Conservation (phyloP, 805 yeast species). For the Starmerella kuoi region DNA sequence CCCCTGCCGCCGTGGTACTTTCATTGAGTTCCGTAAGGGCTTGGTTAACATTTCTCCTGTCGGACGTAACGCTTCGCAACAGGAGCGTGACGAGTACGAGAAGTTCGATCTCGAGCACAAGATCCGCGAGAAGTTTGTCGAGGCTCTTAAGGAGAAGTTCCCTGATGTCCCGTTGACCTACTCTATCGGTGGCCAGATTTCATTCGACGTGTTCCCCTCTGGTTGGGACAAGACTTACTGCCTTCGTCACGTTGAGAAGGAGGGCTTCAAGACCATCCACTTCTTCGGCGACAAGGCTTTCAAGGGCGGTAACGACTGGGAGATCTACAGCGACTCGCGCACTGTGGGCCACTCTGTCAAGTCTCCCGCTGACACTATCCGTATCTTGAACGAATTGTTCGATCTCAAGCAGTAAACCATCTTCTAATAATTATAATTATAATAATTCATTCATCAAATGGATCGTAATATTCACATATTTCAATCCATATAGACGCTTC, state of each 20-base stretch:
- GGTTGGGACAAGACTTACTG: conserved; percentile 99
- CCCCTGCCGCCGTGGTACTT: conserved; percentile 98
- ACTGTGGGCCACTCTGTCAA: conserved; percentile 92
- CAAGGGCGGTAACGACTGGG: conserved; percentile 96
- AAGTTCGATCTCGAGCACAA: conserved; percentile 66
- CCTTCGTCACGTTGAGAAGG: conserved; percentile 78
- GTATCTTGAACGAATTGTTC: conserved; percentile 73
- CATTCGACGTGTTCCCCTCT: conserved; percentile 98
- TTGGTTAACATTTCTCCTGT: conserved; percentile 97
- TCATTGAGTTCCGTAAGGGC: conserved; percentile 97
- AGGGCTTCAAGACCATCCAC: conserved; percentile 78
- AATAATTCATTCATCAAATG: too few relatives aligned
- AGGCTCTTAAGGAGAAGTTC: conserved; percentile 72
- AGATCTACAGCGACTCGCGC: conserved; percentile 83
- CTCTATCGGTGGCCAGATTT: conserved; percentile 98
- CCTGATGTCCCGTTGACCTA: conserved; percentile 76
- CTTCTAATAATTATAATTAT: too few relatives aligned
- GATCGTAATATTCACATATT: too few relatives aligned
- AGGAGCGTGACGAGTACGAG: conserved; percentile 89
- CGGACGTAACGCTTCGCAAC: conserved; percentile 94
- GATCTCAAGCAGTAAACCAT: conserved; percentile 8
- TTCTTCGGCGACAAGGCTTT: conserved; percentile 98
- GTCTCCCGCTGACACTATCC: conserved; percentile 79
- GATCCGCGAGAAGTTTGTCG: conserved; percentile 74
- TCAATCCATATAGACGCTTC: too few relatives aligned